phyloP scores from a whole-genome alignment of 2,329 filamentous ascomycete species.

The Apiospora phragmitis region DNA sequence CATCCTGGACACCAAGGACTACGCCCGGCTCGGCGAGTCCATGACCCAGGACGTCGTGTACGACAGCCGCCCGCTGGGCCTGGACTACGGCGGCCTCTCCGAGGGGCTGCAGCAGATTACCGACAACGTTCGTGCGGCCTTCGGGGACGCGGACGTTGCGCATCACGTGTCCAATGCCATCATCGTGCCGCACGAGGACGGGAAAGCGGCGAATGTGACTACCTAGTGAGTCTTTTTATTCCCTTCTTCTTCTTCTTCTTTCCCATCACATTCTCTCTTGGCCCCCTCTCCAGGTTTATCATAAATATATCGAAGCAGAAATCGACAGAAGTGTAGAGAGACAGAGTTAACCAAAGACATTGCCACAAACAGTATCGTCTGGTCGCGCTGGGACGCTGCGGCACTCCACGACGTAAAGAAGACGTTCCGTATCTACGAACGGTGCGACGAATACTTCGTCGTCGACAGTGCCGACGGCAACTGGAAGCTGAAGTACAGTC shows the following conservation, averaged over 20 bases:
- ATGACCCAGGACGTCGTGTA: slow-evolving; percentile 9
- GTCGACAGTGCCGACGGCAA: not conserved
- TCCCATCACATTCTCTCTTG: not conserved
- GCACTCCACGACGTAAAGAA: not conserved
- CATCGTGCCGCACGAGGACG: not conserved
- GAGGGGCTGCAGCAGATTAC: not conserved
- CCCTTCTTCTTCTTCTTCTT: not conserved
- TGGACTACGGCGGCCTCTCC: slow-evolving; percentile 1
- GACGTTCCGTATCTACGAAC: slow-evolving; percentile 10
- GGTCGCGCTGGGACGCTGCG: not conserved
- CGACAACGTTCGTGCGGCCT: not conserved
- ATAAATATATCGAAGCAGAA: not conserved
- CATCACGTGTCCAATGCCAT: slow-evolving; percentile 6
- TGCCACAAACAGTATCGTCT: not conserved
- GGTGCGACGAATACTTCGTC: not conserved
- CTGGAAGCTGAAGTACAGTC: slow-evolving; percentile 9
- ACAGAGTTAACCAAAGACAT: not conserved
- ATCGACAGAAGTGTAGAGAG: not conserved
- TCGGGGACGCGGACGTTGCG: not conserved
- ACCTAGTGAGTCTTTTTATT: not conserved
- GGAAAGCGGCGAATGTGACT: not conserved
- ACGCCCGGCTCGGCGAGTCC: not conserved
- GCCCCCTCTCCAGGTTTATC: not conserved
- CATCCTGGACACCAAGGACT: not conserved
- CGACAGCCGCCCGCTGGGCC: slow-evolving; percentile 8